Conservation (phyloP, 2,329 filamentous ascomycete genomes). For the Septoria linicola region DNA sequence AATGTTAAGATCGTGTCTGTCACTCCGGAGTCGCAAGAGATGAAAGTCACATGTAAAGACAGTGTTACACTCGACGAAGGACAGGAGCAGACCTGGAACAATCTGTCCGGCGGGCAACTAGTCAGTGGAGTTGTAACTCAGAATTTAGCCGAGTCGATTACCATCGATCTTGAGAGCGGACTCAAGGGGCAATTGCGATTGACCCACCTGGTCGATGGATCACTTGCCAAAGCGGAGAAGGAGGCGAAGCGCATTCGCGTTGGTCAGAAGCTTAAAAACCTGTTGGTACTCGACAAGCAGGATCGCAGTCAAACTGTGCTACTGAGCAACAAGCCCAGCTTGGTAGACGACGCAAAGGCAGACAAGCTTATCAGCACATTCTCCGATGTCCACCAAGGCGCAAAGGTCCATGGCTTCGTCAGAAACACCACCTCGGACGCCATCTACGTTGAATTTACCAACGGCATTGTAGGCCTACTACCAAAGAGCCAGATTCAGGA, state of each 20-base stretch:
- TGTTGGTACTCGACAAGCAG: conserved; percentile 86
- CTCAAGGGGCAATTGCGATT: conserved; percentile 76
- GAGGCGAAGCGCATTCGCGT: conserved; percentile 78
- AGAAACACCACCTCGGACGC: conserved; percentile 79
- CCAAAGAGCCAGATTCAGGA: conserved; percentile 74
- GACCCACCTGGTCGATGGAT: conserved; percentile 82
- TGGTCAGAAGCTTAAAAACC: conserved; percentile 75
- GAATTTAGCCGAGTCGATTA: conserved; percentile 45
- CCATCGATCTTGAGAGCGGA: conserved; percentile 71
- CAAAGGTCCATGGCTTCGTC: conserved; percentile 73
- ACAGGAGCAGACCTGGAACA: conserved; percentile 69
- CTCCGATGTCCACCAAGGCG: conserved; percentile 68
- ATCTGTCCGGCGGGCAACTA: conserved; percentile 69
- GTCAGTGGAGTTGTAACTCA: conserved; percentile 68
- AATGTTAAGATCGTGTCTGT: conserved; percentile 84
- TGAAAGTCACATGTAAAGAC: conserved; percentile 92
- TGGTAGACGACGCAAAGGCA: conserved; percentile 72
- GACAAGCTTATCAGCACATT: conserved; percentile 70
- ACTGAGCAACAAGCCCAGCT: conserved; percentile 77
- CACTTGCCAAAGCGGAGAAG: conserved; percentile 71
- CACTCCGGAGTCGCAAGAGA: conserved; percentile 65
- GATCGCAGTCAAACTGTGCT: conserved; percentile 72
- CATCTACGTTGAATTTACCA: conserved; percentile 85
- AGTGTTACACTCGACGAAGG: conserved; percentile 75
- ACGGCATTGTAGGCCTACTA: conserved; percentile 72